Base-by-base conservation (phyloP, 352 stramenopile genomes). In the Blastocystis sp. region DNA sequence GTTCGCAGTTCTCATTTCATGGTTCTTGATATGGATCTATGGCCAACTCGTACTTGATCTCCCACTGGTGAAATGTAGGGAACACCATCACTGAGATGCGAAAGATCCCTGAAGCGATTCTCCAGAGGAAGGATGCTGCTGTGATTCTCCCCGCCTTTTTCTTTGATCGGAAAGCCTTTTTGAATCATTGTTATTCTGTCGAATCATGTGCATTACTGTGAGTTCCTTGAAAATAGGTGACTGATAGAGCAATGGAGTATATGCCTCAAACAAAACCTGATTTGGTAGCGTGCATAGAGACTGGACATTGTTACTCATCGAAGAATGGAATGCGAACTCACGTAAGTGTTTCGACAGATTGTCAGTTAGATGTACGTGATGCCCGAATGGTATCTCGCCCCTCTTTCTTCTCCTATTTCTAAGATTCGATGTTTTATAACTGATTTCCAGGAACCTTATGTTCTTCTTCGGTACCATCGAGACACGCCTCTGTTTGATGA, bases 1-100 rank as follows among this genome's bases (percentile, higher is more conserved):
- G 73, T 59, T 9, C 30, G 22, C 4, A 89, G 57, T 0, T 48
- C 60, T 30, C 78, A 89, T 30, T 89, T 62, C 54, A 30, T 76
- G n/a, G 42, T 89, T 13, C 68, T 79, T 6, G 78, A 89, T 40
- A 78, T 89, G 40, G 78, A 89, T 44, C 35, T 89, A 19, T 89
- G 78, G 78, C 59, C 58, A 15, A 60, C 54, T 1, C 57, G 73
- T 82, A 57, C 22, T 6, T 53, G 30, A 11, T 84, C 22, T 9
- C 0, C 11, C 27, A 15, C 24, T 35, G 33, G 37, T n/a, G 17
- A 35, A 24, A 7, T 5, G 4, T 42, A 66, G 53, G 35, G 2
- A 44, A 37, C 64, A 15, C 42, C 27, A 5, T 44, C 1, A n/a
- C 11, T 2, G 64, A 76, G 64, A 37, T 76, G 64, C 35, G 17